Evolutionary conservation across 768 basidiomycete species (phyloP).

Genomic region (Lentinula boryana): DNA sequence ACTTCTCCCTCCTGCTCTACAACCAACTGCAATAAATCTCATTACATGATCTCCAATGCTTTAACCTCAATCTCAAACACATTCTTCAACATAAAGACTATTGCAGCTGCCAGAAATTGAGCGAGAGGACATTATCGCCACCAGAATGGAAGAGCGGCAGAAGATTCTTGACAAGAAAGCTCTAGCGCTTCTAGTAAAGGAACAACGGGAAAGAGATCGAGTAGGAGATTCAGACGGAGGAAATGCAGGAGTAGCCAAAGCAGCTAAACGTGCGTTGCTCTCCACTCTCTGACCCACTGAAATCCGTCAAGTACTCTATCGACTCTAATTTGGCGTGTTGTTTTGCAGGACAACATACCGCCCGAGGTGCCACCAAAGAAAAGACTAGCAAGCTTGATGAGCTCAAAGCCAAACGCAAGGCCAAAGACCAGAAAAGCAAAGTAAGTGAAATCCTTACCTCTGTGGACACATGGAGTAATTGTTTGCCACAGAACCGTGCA

Average conservation of each 20-base stretch:
- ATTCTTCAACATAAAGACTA: slow-evolving; percentile 43
- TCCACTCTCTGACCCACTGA: background rate
- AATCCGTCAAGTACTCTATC: no score
- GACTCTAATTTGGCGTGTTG: slow-evolving; percentile 5
- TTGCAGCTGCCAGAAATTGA: slow-evolving; percentile 80
- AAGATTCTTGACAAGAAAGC: slow-evolving; percentile 63
- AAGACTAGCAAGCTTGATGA: slow-evolving; percentile 77
- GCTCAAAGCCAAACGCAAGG: slow-evolving; percentile 79
- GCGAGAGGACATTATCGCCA: slow-evolving; percentile 79
- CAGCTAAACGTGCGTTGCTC: slow-evolving; percentile 63
- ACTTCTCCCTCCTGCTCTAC: slow-evolving; percentile 16
- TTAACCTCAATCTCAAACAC: slow-evolving; percentile 5
- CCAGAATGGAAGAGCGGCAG: slow-evolving; percentile 71
- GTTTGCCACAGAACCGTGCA: slow-evolving; percentile 32
- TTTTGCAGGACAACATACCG: slow-evolving; percentile 62
- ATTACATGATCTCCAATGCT: background rate
- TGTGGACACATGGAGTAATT: background rate
- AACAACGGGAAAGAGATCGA: slow-evolving; percentile 40
- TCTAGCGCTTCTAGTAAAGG: slow-evolving; percentile 68
- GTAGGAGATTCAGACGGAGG: slow-evolving; percentile 36
- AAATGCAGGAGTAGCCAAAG: slow-evolving; percentile 51
- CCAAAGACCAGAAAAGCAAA: slow-evolving; percentile 83
- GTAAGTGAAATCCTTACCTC: slow-evolving; percentile 32
- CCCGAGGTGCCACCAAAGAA: slow-evolving; percentile 72
- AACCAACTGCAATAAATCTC: slow-evolving; percentile 14